A percentile compares a stretch with the other conserved stretches of the same genome.
Evolutionary conservation across 2,329 filamentous ascomycete species (phyloP).

Genomic region (Colletotrichum brevisporum): DNA sequence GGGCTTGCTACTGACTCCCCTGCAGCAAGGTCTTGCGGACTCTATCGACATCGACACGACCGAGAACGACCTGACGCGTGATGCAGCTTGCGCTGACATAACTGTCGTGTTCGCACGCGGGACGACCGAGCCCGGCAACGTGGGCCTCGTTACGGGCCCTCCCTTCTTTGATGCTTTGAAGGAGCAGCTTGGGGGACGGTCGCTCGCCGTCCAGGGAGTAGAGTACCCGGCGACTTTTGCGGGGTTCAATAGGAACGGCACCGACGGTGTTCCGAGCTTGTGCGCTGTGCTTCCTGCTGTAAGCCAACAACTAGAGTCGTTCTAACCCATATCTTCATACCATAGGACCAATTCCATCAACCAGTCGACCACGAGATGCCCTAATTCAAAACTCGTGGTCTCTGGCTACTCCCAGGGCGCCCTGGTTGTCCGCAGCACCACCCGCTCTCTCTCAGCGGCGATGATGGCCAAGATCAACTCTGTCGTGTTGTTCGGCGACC

Average conservation of each 20-base stretch:
- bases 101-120: constrained; percentile 49
- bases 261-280: constrained; percentile 43
- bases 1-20: constrained; percentile 21
- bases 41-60: constrained; percentile 39
- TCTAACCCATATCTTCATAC: background rate
- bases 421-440: constrained; percentile 46
- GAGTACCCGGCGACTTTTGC: constrained; percentile 47
- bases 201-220: constrained; percentile 45
- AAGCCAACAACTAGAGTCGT: background rate
- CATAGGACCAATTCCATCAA: constrained; percentile 51
- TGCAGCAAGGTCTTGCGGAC: constrained; percentile 38
- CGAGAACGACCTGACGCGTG: constrained; percentile 31
- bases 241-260: constrained; percentile 45
- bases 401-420: constrained; percentile 49
- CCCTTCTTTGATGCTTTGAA: constrained; percentile 44
- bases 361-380: constrained; percentile 47
- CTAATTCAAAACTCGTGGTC: constrained; percentile 44
- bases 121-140: constrained; percentile 48
- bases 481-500: constrained; percentile 50
- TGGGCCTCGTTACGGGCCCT: constrained; percentile 46
- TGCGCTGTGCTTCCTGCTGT: constrained; percentile 29
- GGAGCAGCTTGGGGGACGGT: constrained; percentile 27
- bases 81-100: constrained; percentile 45
- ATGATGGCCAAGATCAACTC: constrained; percentile 47
- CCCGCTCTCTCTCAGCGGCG: constrained; percentile 41